These are phyloP conservation scores for Monosporascus cannonballus DNA, from an alignment of 2,329 filamentous ascomycete species.

Conservation along the genomic window DNA sequence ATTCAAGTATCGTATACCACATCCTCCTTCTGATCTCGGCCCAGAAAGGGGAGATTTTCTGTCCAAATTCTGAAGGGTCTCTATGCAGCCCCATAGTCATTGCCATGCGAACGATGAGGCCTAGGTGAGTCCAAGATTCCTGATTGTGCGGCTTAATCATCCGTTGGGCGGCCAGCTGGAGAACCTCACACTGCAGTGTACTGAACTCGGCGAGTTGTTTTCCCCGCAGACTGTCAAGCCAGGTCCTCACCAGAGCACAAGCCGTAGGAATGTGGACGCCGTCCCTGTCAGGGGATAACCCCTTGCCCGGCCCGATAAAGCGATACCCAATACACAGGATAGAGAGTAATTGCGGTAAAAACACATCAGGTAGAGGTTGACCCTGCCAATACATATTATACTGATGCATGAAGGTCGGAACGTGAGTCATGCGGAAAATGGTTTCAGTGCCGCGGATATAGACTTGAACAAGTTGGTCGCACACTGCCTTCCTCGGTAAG, in stretches of 20 bases:
- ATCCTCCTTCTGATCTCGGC: slow-evolving; percentile 48
- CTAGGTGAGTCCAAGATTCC: slow-evolving; percentile 49
- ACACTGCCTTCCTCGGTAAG: slow-evolving; percentile 43
- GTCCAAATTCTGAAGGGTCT: slow-evolving; percentile 47
- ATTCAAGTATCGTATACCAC: slow-evolving; percentile 52
- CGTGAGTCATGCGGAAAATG: slow-evolving; percentile 47
- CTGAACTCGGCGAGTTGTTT: slow-evolving; percentile 47
- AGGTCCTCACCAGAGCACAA: slow-evolving; percentile 46
- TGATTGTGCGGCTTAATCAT: slow-evolving; percentile 44
- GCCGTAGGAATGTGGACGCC: slow-evolving; percentile 53
- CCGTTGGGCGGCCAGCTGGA: slow-evolving; percentile 46
- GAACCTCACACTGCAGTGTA: slow-evolving; percentile 47
- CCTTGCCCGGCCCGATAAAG: slow-evolving; percentile 44
- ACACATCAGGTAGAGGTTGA: slow-evolving; percentile 39
- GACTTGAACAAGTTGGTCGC: slow-evolving; percentile 42
- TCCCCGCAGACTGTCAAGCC: slow-evolving; percentile 46
- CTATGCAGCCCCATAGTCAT: slow-evolving; percentile 56
- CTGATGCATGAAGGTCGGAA: slow-evolving; percentile 44
- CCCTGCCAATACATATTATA: slow-evolving; percentile 48
- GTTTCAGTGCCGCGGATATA: slow-evolving; percentile 47
- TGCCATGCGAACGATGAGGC: slow-evolving; percentile 48
- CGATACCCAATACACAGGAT: slow-evolving; percentile 48
- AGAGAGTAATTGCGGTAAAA: slow-evolving; percentile 47
- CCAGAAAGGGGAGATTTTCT: slow-evolving; percentile 42
- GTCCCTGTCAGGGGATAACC: slow-evolving; percentile 46